Conservation (phyloP, 1,284 basidiomycete genomes). For the Sporisorium reilianum region DNA sequence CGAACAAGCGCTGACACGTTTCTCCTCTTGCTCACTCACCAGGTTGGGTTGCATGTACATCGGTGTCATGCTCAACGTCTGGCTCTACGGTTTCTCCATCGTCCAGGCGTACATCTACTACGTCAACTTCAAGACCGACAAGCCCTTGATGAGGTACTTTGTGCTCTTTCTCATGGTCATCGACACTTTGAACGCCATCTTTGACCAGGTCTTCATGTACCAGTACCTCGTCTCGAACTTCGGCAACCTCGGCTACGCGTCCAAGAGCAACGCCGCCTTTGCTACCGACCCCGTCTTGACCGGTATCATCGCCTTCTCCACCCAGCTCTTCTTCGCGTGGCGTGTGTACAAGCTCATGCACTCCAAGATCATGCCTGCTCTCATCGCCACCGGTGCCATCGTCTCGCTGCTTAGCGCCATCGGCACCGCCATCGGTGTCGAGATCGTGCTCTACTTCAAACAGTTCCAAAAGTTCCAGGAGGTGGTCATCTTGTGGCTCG, state of each 20-base stretch:
- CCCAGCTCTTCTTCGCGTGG: slow-evolving; percentile 66
- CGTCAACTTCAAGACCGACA: slow-evolving; percentile 58
- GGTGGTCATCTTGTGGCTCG: slow-evolving; percentile 64
- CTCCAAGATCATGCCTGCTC: slow-evolving; percentile 48
- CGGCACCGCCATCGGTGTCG: slow-evolving; percentile 61
- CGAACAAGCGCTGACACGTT: slow-evolving; percentile 2
- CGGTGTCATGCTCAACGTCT: slow-evolving; percentile 61
- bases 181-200: slow-evolving; percentile 55
- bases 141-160: slow-evolving; percentile 54
- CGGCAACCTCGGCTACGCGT: slow-evolving; percentile 52
- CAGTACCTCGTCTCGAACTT: slow-evolving; percentile 62
- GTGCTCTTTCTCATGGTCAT: slow-evolving; percentile 55
- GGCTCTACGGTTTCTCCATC: slow-evolving; percentile 61
- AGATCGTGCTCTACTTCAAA: slow-evolving; percentile 49
- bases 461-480: slow-evolving; percentile 64
- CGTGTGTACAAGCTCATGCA: slow-evolving; percentile 61
- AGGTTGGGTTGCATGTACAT: slow-evolving; percentile 64
- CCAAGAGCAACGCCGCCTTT: slow-evolving; percentile 48
- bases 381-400: slow-evolving; percentile 42
- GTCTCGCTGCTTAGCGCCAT: slow-evolving; percentile 55
- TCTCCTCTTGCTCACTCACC: background rate
- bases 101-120: slow-evolving; percentile 65
- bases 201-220: slow-evolving; percentile 61
- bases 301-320: slow-evolving; percentile 58
- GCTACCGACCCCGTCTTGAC: slow-evolving; percentile 60